Base-by-base conservation (phyloP, 768 basidiomycete genomes). In the Strobilomyces echinocephalus region DNA sequence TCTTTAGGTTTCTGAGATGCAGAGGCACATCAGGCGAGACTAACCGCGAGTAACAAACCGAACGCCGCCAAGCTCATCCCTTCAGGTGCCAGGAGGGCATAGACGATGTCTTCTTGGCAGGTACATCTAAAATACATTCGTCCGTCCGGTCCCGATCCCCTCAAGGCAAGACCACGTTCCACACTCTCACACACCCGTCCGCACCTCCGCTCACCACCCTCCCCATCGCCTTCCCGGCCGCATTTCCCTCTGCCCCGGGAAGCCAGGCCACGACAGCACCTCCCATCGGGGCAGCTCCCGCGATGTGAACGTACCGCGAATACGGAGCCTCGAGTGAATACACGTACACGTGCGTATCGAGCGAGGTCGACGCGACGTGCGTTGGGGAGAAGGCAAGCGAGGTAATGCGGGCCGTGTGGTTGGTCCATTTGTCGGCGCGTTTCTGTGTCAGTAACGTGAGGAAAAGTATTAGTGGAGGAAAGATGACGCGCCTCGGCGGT, bases 301-400 rank as follows among this genome's bases (percentile, higher is more conserved):
- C 87, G 67, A 97, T 84, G 26, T 84, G 78, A 34, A 93, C 82
- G 59, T 88, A 89, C 69, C 79, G 84, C 21, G 58, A 60, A 68
- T 82, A 72, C 9, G 86, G 84, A 63, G 82, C 79, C 41, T 73
- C 73, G 30, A 91, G 82, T 58, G 85, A 84, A 84, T 90, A 97
- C 24, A 97, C 72, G 63, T 93, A 97, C 5, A 95, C 82, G 59
- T 92, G 82, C 30, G 94, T 95, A 67, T 98, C 95, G n/a, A 95
- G 77, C 18, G 92, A 91, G 11, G 87, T 93, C 5, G 92, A 93
- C 11, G 85, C 94, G 57, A 88, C 80, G 63, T 94, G 84, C 56
- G 77, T 76, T 42, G 53, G 48, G 8, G 39, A 5, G 52, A 69
- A 69, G 2, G 66, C 55, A 10, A 98, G 76, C 10, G 89, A 82